Evolutionary conservation across 345 rosid species (phyloP).

Genomic region (Mallotus nudiflorus): DNA sequence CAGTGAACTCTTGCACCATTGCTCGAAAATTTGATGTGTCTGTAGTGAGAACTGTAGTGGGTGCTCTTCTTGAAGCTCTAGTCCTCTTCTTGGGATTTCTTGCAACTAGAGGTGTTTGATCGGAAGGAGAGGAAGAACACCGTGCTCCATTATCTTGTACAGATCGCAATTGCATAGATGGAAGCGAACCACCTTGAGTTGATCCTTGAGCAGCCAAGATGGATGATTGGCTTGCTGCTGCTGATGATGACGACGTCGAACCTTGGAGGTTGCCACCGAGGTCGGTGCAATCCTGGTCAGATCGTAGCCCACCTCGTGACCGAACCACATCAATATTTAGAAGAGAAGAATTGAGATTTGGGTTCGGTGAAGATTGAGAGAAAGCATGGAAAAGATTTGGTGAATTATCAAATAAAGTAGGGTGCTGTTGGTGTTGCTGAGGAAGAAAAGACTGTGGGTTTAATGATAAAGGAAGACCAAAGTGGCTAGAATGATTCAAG

Average conservation of each 20-base stretch:
- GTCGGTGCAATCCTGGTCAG: slow-evolving; percentile 28
- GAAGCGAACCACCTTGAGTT: slow-evolving; percentile 15
- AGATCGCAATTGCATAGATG: slow-evolving; percentile 25
- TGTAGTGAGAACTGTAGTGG: slow-evolving; percentile 84
- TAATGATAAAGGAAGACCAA: slow-evolving; percentile 22
- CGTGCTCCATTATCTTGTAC: slow-evolving; percentile 25
- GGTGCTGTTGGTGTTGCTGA: slow-evolving; percentile 15
- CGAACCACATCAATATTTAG: slow-evolving; percentile 32
- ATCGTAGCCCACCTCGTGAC: slow-evolving; percentile 27
- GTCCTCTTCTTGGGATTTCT: slow-evolving; percentile 83
- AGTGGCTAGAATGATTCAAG: slow-evolving; percentile 39
- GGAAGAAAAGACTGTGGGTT: slow-evolving; percentile 34
- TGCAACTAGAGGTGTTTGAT: slow-evolving; percentile 21
- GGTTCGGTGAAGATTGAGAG: slow-evolving; percentile 36
- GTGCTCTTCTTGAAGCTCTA: slow-evolving; percentile 85
- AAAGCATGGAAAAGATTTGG: slow-evolving; percentile 33
- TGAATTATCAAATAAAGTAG: slow-evolving; percentile 39
- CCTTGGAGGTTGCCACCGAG: slow-evolving; percentile 15
- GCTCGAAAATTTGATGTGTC: slow-evolving; percentile 88
- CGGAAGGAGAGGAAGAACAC: slow-evolving; percentile 24
- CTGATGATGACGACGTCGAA: background rate
- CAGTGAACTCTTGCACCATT: slow-evolving; percentile 97
- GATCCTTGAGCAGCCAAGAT: slow-evolving; percentile 25
- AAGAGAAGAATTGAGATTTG: slow-evolving; percentile 28
- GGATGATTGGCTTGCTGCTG: slow-evolving; percentile 18